phyloP scores from a whole-genome alignment of 73 alveolate species.

The Paramecium sexaurelia region DNA sequence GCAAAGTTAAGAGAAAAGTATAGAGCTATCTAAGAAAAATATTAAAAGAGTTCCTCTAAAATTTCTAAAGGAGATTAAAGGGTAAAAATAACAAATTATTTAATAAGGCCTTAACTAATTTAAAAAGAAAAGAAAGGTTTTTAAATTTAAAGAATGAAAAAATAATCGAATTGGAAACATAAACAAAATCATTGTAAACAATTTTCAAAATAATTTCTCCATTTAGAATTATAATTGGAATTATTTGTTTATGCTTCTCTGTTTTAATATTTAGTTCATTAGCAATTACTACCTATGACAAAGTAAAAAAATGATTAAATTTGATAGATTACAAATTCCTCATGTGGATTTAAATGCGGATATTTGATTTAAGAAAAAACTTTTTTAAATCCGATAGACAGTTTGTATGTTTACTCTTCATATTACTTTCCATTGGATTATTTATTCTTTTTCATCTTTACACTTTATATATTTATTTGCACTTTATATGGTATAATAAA shows the following conservation, averaged over 20 bases:
- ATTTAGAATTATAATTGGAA: conserved; percentile 79
- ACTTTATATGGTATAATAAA: conserved; percentile 78
- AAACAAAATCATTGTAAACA: conserved; percentile 61
- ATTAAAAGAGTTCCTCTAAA: conserved; percentile 72
- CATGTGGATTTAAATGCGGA: conserved; percentile 85
- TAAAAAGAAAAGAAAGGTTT: conserved; percentile 75
- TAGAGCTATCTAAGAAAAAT: conserved; percentile 80
- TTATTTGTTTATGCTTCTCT: conserved; percentile 67
- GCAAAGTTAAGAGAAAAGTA: conserved; percentile 78
- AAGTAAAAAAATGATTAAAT: conserved; percentile 34
- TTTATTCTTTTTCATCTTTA: conserved; percentile 69
- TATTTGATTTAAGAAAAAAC: conserved; percentile 71
- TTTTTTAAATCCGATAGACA: conserved; percentile 75
- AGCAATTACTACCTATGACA: conserved; percentile 63
- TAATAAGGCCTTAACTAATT: conserved; percentile 52
- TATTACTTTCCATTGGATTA: conserved; percentile 76
- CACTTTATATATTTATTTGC: conserved; percentile 72
- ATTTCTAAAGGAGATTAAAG: conserved; percentile 70
- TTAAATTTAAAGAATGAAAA: conserved; percentile 58
- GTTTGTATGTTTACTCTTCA: conserved; percentile 69
- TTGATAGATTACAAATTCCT: conserved; percentile 68
- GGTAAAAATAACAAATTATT: not conserved
- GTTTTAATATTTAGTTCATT: conserved; percentile 65
- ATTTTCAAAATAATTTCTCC: conserved; percentile 77
- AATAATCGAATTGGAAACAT: conserved; percentile 57